These are phyloP conservation scores for Botrytis byssoidea DNA, from an alignment of 2,329 filamentous ascomycete genomes.

Conservation along the genomic window DNA sequence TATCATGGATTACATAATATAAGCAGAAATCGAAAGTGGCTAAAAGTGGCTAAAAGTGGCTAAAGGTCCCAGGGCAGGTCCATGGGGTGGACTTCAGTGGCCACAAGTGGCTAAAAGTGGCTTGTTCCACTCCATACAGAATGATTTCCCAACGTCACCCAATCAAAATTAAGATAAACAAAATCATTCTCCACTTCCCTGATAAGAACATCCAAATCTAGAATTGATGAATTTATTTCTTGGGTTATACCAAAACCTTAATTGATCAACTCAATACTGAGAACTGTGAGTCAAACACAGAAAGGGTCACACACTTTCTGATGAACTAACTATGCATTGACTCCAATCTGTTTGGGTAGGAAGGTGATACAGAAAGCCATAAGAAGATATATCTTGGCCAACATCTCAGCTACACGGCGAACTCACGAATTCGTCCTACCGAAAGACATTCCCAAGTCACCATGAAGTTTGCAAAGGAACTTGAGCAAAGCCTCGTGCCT, in stretches of 20 bases:
- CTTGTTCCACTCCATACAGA: not conserved
- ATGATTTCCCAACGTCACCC: not conserved
- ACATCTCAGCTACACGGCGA: not conserved
- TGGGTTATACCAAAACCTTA: not conserved
- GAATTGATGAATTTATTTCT: not conserved
- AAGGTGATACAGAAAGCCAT: not conserved
- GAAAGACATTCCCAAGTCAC: not conserved
- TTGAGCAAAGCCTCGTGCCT: constrained; percentile 84
- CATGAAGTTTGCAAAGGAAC: constrained; percentile 72
- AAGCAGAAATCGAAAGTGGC: not conserved
- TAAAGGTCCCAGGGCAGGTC: too few relatives aligned
- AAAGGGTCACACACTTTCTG: not conserved
- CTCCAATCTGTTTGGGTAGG: not conserved
- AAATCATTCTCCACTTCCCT: not conserved
- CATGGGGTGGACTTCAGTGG: too few relatives aligned
- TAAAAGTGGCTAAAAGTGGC: not conserved
- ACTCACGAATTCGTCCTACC: not conserved
- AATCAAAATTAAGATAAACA: not conserved
- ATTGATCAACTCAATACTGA: not conserved
- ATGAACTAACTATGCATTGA: not conserved
- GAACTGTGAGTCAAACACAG: not conserved
- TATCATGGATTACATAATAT: not conserved
- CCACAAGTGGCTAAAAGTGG: not conserved
- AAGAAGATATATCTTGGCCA: not conserved
- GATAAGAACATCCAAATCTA: not conserved